Conservation (phyloP, 148 eudicot genomes). For the Simmondsia chinensis region DNA sequence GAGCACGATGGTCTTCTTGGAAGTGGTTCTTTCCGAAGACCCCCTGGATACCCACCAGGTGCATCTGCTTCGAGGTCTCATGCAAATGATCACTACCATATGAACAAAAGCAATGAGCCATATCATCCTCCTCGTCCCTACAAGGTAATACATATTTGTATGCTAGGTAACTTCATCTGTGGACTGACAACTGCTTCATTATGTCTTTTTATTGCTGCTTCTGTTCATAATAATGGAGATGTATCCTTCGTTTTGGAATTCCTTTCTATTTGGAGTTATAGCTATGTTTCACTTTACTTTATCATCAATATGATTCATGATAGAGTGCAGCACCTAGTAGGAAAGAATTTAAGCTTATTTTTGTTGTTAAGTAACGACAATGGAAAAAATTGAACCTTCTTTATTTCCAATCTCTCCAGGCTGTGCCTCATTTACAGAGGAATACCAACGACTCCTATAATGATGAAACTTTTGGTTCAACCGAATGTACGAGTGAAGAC, state of each 20-base stretch:
- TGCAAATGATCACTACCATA: conserved; percentile 43
- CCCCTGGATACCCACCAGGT: conserved; percentile 68
- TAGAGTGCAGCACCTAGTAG: too few species aligned
- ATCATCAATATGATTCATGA: too few species aligned
- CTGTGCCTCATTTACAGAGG: conserved; percentile 56
- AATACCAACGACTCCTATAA: too few species aligned
- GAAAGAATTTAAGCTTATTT: neutral
- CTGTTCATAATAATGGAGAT: neutral
- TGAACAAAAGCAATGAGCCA: conserved; percentile 70
- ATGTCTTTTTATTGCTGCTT: neutral
- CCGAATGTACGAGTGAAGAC: too few species aligned
- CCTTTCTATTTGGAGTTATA: neutral
- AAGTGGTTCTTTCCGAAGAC: conserved; percentile 91
- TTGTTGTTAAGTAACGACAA: neutral
- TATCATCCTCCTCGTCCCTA: conserved; percentile 99
- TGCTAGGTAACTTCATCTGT: neutral
- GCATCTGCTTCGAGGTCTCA: conserved; percentile 46
- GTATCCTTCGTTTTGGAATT: neutral
- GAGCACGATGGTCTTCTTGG: conserved; percentile 99
- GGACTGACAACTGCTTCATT: neutral
- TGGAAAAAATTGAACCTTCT: neutral
- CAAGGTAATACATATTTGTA: conserved; percentile 40
- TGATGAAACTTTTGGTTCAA: too few species aligned
- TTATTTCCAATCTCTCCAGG: conserved; percentile 39
- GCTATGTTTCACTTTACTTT: neutral